Base-by-base conservation (phyloP, 2,329 filamentous ascomycete species). In the Acephala macrosclerotiorum region DNA sequence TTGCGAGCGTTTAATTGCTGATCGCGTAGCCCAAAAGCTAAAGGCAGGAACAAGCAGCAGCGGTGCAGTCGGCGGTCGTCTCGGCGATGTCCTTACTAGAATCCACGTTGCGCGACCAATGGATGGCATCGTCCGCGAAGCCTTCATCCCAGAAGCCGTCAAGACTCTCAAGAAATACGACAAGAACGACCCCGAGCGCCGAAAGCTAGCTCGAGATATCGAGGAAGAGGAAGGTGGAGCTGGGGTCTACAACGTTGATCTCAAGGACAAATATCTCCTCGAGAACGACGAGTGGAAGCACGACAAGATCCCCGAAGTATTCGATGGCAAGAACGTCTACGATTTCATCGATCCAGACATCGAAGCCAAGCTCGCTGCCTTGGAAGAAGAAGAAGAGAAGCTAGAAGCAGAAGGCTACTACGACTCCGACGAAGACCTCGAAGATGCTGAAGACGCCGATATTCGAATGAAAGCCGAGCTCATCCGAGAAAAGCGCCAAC, bases 291-390 rank as follows among this genome's bases (percentile, higher is more conserved):
- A 96, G 65, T 98, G 96, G 96, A 97, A 97, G 79, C 88, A 97
- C 78, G 96, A 99, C 82, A 93, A 92, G 81, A 92, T 98, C 63
- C 96, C 96, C 36, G 96, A 99, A 80, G 85, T 97, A 58, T 91
- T 94, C 79, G 90, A 98, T 76, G 96, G 96, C 79, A 94, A 95
- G 86, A 99, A 99, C 79, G 92, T 99, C 65, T 96, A 95, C 82
- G 96, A 99, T 80, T 99, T 93, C 79, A 89, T 99, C 76, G 96
- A 98, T 75, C 94, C 95, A 0, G 96, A 99, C 63, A 99, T 99
- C 77, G 96, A 97, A 75, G 87, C 89, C 72, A 98, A 97, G 83
- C 87, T 99, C 58, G 90, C 91, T 60, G 93, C 93, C 63, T 85
- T 99, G 38, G 96, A 99, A 80, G 94, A 94, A 69, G 96, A 99